Evolutionary conservation across 1,284 basidiomycete species (phyloP).

Genomic region (Irpex rosettiformis): DNA sequence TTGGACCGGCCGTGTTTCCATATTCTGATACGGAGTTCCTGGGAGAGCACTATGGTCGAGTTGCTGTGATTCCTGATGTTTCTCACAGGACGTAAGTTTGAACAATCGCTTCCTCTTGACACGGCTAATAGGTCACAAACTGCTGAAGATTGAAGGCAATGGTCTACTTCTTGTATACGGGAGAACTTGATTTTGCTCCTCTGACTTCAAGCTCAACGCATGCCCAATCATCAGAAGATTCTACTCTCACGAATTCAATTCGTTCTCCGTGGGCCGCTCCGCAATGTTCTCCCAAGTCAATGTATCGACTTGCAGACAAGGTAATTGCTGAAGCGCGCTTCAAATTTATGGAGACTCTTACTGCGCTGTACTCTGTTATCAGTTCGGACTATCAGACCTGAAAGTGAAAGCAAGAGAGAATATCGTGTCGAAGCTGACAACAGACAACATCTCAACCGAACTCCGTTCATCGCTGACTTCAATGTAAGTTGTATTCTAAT

Average conservation of each 20-base stretch:
- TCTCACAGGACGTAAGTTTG: neutral
- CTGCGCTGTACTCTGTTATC: neutral
- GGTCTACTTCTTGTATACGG: neutral
- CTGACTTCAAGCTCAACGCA: neutral
- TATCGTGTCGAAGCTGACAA: slow-evolving; percentile 10
- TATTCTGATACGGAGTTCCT: neutral
- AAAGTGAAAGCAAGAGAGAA: slow-evolving; percentile 8
- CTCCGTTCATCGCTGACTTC: slow-evolving; percentile 14
- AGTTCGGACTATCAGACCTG: slow-evolving; percentile 15
- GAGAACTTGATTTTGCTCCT: neutral
- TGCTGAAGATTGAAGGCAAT: neutral
- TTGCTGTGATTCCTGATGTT: neutral
- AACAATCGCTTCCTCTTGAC: neutral
- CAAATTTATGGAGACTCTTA: neutral
- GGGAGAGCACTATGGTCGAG: neutral
- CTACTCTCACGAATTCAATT: neutral
- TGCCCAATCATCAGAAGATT: neutral
- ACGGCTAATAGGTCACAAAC: neutral
- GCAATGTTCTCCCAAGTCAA: slow-evolving; percentile 16
- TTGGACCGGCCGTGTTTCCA: neutral
- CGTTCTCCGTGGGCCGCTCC: slow-evolving; percentile 6
- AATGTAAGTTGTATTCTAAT: neutral
- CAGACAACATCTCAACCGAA: slow-evolving; percentile 16
- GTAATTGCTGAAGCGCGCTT: neutral
- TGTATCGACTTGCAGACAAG: slow-evolving; percentile 14